Percentiles rank a stretch among this genome's conserved stretches.
These are phyloP conservation scores for Babesia ovata DNA, from an alignment of 169 alveolate genomes.

Conservation along the genomic window DNA sequence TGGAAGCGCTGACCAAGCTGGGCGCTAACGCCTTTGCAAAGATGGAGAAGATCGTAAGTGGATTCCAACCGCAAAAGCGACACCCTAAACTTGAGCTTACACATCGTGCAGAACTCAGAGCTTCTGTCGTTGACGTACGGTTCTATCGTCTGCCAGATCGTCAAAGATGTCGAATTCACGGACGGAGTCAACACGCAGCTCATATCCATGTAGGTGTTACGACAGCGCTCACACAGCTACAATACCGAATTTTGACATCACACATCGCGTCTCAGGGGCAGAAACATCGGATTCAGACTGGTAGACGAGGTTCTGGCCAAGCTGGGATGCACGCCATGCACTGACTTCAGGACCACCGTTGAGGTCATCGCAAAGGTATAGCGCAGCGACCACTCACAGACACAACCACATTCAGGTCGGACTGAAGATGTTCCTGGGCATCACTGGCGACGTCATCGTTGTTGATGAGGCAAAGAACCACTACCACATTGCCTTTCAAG, in stretches of 20 bases:
- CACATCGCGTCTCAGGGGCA: conserved; percentile 63
- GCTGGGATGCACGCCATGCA: conserved; percentile 75
- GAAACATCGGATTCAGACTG: conserved; percentile 72
- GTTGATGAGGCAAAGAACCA: conserved; percentile 69
- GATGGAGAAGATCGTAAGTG: conserved; percentile 72
- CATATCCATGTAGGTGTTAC: conserved; percentile 68
- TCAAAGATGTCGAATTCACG: conserved; percentile 88
- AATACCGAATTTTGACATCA: not conserved
- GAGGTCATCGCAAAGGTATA: conserved; percentile 80
- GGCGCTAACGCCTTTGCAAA: conserved; percentile 79
- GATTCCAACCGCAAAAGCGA: not conserved
- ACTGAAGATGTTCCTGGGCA: conserved; percentile 80
- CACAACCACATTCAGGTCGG: conserved; percentile 64
- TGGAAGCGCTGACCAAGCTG: conserved; percentile 72
- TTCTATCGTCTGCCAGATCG: conserved; percentile 85
- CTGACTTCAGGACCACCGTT: conserved; percentile 74
- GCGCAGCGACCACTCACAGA: not conserved
- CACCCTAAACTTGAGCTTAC: conserved; percentile 18
- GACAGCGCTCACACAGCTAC: not conserved
- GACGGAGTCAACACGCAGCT: conserved; percentile 90
- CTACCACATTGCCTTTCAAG: conserved; percentile 72
- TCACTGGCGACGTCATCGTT: conserved; percentile 71
- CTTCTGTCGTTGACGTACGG: conserved; percentile 88
- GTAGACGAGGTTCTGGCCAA: conserved; percentile 79
- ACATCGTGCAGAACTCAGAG: conserved; percentile 81